Evolutionary conservation across 2,329 filamentous ascomycete genomes (phyloP).

Genomic region (Didymella arachidicola): DNA sequence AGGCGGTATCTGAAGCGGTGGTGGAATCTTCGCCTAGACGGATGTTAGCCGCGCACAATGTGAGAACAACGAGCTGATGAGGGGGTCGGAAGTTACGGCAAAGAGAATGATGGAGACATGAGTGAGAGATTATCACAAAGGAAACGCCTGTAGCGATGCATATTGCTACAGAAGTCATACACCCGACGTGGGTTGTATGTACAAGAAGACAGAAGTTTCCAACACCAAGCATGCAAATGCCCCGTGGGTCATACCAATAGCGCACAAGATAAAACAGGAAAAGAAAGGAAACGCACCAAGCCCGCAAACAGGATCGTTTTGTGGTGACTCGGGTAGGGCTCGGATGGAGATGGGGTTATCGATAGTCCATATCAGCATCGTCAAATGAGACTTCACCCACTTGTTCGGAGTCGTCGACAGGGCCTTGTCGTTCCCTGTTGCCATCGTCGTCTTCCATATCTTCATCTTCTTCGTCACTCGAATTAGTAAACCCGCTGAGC

Average conservation of each 20-base stretch:
- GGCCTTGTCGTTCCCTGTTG: slow-evolving; percentile 61
- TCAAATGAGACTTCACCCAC: slow-evolving; percentile 71
- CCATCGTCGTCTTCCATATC: slow-evolving; percentile 87
- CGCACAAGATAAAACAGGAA: slow-evolving; percentile 23
- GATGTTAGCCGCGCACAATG: slow-evolving; percentile 56
- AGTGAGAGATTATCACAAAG: slow-evolving; percentile 13
- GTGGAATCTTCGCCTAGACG: slow-evolving; percentile 39
- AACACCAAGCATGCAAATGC: slow-evolving; percentile 24
- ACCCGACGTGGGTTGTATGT: slow-evolving; percentile 40
- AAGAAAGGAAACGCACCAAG: slow-evolving; percentile 50
- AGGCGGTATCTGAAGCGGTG: slow-evolving; percentile 80
- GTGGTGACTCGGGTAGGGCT: slow-evolving; percentile 28
- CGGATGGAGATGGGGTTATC: slow-evolving; percentile 52
- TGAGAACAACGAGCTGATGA: slow-evolving; percentile 14
- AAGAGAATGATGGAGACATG: slow-evolving; percentile 3
- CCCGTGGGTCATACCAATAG: slow-evolving; percentile 24
- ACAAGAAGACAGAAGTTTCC: slow-evolving; percentile 25
- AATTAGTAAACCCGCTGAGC: slow-evolving; percentile 90
- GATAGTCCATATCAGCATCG: slow-evolving; percentile 68
- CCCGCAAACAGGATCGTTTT: slow-evolving; percentile 44
- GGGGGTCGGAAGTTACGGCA: slow-evolving; percentile 9
- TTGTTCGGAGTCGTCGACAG: slow-evolving; percentile 66
- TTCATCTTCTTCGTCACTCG: slow-evolving; percentile 94
- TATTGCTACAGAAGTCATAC: slow-evolving; percentile 46
- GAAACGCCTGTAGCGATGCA: slow-evolving; percentile 32